phyloP scores from a whole-genome alignment of 2,329 filamentous ascomycete genomes.

The Coleophoma cylindrospora region DNA sequence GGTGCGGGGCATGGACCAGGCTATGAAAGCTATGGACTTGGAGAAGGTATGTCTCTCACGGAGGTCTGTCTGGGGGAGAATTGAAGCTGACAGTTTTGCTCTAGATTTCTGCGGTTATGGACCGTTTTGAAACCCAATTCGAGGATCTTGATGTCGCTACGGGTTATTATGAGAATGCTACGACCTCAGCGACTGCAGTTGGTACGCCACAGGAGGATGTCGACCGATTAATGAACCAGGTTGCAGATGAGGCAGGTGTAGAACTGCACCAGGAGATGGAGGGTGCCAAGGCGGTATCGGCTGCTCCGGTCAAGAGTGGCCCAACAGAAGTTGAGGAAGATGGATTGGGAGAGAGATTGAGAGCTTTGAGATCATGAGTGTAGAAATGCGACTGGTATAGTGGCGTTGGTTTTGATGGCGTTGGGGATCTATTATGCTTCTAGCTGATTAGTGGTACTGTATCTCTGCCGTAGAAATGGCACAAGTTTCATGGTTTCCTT shows the following conservation, averaged over 20 bases:
- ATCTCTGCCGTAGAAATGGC: no score
- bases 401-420: not conserved
- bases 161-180: slow-evolving; percentile 71
- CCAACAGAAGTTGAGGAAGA: slow-evolving; percentile 77
- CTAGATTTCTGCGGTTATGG: slow-evolving; percentile 61
- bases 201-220: slow-evolving; percentile 79
- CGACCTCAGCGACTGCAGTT: slow-evolving; percentile 69
- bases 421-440: not conserved
- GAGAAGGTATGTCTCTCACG: slow-evolving; percentile 42
- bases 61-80: not conserved
- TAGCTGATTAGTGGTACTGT: no score
- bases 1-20: slow-evolving; percentile 54
- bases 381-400: not conserved
- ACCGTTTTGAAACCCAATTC: slow-evolving; percentile 55
- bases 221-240: slow-evolving; percentile 77
- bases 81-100: no score
- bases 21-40: slow-evolving; percentile 59
- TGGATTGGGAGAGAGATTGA: slow-evolving; percentile 55
- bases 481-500: no score
- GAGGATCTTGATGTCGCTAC: slow-evolving; percentile 44
- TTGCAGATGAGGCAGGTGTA: slow-evolving; percentile 83
- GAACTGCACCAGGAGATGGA: slow-evolving; percentile 74
- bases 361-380: slow-evolving; percentile 39
- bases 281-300: slow-evolving; percentile 50
- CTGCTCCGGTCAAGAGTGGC: slow-evolving; percentile 52